These are phyloP conservation scores for Raffaelea albimanens DNA, from an alignment of 2,329 filamentous ascomycete genomes.

Conservation along the genomic window DNA sequence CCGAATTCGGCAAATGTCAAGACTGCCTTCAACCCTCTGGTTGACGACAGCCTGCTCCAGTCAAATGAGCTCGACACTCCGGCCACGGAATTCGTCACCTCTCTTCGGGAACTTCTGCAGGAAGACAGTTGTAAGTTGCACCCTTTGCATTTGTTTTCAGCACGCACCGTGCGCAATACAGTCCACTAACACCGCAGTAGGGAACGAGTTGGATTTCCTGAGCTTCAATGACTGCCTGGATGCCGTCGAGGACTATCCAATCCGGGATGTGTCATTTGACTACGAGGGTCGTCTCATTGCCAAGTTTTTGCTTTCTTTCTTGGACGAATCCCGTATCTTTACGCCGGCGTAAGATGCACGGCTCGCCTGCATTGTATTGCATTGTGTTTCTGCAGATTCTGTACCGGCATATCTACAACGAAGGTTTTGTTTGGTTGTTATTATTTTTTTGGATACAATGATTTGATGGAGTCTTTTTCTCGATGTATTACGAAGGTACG, in stretches of 20 bases:
- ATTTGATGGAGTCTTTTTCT: too few species aligned
- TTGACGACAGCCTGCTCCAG: slow-evolving; percentile 31
- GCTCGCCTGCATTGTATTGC: not conserved
- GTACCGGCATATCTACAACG: too few species aligned
- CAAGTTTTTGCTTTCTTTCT: slow-evolving; percentile 42
- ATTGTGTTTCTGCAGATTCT: not conserved
- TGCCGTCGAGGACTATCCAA: not conserved
- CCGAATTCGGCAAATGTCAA: slow-evolving; percentile 29
- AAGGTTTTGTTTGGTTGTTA: not conserved
- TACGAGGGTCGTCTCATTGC: not conserved
- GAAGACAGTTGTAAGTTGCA: slow-evolving; percentile 31
- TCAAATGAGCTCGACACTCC: slow-evolving; percentile 36
- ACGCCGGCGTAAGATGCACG: slow-evolving; percentile 1
- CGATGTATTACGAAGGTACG: too few species aligned
- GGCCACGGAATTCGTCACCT: slow-evolving; percentile 34
- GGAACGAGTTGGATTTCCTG: slow-evolving; percentile 8
- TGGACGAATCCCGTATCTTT: slow-evolving; percentile 7
- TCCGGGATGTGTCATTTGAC: not conserved
- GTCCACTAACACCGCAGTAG: not conserved
- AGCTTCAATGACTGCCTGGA: slow-evolving; percentile 1
- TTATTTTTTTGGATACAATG: too few species aligned
- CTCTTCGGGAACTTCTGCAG: slow-evolving; percentile 32
- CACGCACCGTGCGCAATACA: not conserved
- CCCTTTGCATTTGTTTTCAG: not conserved
- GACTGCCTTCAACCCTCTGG: slow-evolving; percentile 44